These are phyloP conservation scores for Aspergillus melleus DNA, from an alignment of 2,329 filamentous ascomycete genomes.

Conservation along the genomic window DNA sequence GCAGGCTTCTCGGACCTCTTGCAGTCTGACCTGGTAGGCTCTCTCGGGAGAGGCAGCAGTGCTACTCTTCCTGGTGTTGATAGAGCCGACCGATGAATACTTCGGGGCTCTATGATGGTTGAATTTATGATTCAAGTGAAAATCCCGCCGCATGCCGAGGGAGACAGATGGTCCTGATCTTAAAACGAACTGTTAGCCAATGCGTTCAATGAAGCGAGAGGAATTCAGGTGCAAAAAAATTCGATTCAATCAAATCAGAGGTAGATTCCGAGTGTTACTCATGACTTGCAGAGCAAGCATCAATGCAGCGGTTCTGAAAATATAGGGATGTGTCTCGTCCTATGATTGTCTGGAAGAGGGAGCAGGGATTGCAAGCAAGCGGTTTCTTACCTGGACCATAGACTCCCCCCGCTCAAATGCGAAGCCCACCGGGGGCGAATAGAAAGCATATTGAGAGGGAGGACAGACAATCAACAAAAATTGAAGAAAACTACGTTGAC, in stretches of 20 bases:
- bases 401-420: constrained; percentile 30
- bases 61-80: constrained; percentile 25
- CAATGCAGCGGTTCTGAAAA: constrained; percentile 69
- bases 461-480: constrained; percentile 11
- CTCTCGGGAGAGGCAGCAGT: constrained; percentile 33
- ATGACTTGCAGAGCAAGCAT: constrained; percentile 51
- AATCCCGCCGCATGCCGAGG: constrained; percentile 6
- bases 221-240: background rate
- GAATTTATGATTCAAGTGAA: constrained; percentile 5
- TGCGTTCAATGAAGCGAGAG: background rate
- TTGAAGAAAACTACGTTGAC: constrained; percentile 12
- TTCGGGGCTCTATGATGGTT: constrained; percentile 8
- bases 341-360: constrained; percentile 16
- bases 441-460: constrained; percentile 38
- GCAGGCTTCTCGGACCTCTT: constrained; percentile 37
- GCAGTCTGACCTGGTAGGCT: constrained; percentile 37
- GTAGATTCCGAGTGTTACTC: constrained; percentile 37
- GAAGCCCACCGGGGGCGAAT: constrained; percentile 38
- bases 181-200: constrained; percentile 24
- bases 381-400: constrained; percentile 36
- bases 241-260: constrained; percentile 18
- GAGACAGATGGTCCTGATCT: constrained; percentile 27
- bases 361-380: constrained; percentile 2
- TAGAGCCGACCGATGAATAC: constrained; percentile 6
- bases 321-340: constrained; percentile 45